Evolutionary conservation across 169 alveolate genomes (phyloP).

Genomic region (Ichthyophthirius multifiliis): DNA sequence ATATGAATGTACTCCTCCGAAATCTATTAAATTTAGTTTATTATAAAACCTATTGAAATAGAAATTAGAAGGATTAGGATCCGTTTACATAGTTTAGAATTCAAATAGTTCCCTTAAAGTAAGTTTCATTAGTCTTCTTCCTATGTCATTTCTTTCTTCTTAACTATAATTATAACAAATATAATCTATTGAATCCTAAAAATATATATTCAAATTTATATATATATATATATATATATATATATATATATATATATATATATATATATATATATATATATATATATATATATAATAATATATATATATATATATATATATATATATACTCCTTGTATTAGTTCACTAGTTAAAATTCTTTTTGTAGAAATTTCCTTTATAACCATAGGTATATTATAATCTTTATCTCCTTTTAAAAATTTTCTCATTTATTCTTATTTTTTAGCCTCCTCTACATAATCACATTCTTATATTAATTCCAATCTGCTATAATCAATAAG

Average conservation of each 20-base stretch:
- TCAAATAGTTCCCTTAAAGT: conserved; percentile 68
- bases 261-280: conserved; percentile 8
- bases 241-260: neutral
- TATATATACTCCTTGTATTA: conserved; percentile 47
- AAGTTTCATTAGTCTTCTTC: conserved; percentile 56
- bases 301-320: conserved; percentile 13
- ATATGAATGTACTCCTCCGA: conserved; percentile 71
- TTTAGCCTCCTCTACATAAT: conserved; percentile 66
- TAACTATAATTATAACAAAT: conserved; percentile 29
- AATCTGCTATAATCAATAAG: conserved; percentile 49
- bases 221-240: conserved; percentile 5
- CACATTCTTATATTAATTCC: conserved; percentile 66
- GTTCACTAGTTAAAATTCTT: conserved; percentile 59
- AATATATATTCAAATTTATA: neutral
- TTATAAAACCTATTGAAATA: conserved; percentile 49
- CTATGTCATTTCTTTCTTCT: conserved; percentile 61
- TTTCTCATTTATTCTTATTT: conserved; percentile 26
- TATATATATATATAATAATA: neutral
- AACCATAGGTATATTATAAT: conserved; percentile 58
- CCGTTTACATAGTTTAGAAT: conserved; percentile 73
- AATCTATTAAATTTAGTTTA: conserved; percentile 58
- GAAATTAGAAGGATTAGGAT: conserved; percentile 82
- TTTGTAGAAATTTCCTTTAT: conserved; percentile 46
- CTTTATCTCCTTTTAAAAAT: conserved; percentile 32
- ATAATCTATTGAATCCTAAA: conserved; percentile 27